A percentile compares a stretch with the other conserved stretches of the same genome.
phyloP scores from a whole-genome alignment of 352 stramenopile genomes.

The Pythium monospermum region DNA sequence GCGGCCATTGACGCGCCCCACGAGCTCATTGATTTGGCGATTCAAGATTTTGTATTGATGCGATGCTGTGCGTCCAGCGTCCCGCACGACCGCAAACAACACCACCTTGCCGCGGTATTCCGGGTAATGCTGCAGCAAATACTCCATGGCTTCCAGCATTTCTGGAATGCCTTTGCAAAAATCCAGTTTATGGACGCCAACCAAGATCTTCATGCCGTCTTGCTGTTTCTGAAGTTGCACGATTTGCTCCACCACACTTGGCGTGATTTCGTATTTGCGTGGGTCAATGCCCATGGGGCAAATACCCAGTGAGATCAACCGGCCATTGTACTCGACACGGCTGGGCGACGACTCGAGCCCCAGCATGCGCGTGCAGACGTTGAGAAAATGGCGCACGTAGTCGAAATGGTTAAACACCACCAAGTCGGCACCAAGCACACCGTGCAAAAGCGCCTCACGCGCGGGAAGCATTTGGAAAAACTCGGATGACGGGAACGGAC shows the following conservation, averaged over 20 bases:
- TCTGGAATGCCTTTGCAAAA: slow-evolving; percentile 86
- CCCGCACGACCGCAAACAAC: slow-evolving; percentile 91
- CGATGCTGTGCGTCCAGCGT: slow-evolving; percentile 55
- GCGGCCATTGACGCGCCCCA: slow-evolving; percentile 82
- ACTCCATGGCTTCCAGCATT: slow-evolving; percentile 88
- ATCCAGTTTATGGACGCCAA: slow-evolving; percentile 74
- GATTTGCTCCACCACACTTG: slow-evolving; percentile 45
- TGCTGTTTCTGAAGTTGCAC: slow-evolving; percentile 48
- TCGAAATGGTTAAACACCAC: slow-evolving; percentile 90
- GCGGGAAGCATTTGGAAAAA: slow-evolving; percentile 89
- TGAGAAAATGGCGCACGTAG: slow-evolving; percentile 86
- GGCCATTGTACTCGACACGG: slow-evolving; percentile 83
- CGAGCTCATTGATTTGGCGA: slow-evolving; percentile 87
- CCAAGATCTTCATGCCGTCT: slow-evolving; percentile 71
- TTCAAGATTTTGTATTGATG: slow-evolving; percentile 79
- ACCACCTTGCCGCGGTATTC: slow-evolving; percentile 92
- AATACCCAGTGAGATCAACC: slow-evolving; percentile 83
- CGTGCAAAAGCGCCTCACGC: slow-evolving; percentile 70
- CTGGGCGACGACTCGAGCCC: slow-evolving; percentile 83
- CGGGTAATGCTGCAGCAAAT: slow-evolving; percentile 84
- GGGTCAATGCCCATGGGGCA: slow-evolving; percentile 89
- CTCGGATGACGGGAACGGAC: slow-evolving; percentile 86
- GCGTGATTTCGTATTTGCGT: slow-evolving; percentile 70
- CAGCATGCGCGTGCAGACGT: slow-evolving; percentile 81
- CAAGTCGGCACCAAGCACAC: slow-evolving; percentile 79